A percentile compares a stretch with the other conserved stretches of the same genome.
These are phyloP conservation scores for Beauveria rudraprayagi DNA, from an alignment of 2,329 filamentous ascomycete genomes.

Conservation along the genomic window DNA sequence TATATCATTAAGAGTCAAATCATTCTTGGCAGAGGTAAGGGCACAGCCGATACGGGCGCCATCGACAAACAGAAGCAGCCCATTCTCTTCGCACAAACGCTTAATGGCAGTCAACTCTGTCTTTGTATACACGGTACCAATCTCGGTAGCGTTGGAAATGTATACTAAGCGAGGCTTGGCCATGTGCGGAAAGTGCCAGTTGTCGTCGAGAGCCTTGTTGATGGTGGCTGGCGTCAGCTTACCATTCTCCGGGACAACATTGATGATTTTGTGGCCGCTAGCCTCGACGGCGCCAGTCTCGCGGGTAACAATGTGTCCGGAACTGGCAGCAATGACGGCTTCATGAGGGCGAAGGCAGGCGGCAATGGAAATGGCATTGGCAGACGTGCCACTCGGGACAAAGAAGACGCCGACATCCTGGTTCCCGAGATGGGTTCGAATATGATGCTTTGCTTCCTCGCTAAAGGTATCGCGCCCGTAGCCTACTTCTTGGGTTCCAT, in stretches of 20 bases:
- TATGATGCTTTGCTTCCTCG: slow-evolving; percentile 32
- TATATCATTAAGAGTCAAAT: slow-evolving; percentile 36
- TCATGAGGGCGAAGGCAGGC: slow-evolving; percentile 42
- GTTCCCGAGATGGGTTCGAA: slow-evolving; percentile 29
- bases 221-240: slow-evolving; percentile 38
- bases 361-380: slow-evolving; percentile 44
- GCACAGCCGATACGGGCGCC: slow-evolving; percentile 39
- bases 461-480: slow-evolving; percentile 40
- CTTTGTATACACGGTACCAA: slow-evolving; percentile 40
- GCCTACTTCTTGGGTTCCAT: slow-evolving; percentile 35
- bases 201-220: slow-evolving; percentile 34
- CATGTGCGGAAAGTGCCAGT: slow-evolving; percentile 44
- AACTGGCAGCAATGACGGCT: slow-evolving; percentile 41
- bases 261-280: slow-evolving; percentile 44
- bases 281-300: slow-evolving; percentile 45
- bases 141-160: slow-evolving; percentile 43
- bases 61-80: slow-evolving; percentile 38
- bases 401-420: slow-evolving; percentile 40
- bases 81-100: slow-evolving; percentile 31
- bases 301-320: slow-evolving; percentile 40
- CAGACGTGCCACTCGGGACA: slow-evolving; percentile 43
- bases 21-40: slow-evolving; percentile 32
- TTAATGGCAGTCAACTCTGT: slow-evolving; percentile 34
- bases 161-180: slow-evolving; percentile 43
- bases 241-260: slow-evolving; percentile 35